Evolutionary conservation across 805 yeast genomes (phyloP), one percentile per base, ranked within the genome.

Genomic region (Saccharomycopsis synnaedendra): DNA sequence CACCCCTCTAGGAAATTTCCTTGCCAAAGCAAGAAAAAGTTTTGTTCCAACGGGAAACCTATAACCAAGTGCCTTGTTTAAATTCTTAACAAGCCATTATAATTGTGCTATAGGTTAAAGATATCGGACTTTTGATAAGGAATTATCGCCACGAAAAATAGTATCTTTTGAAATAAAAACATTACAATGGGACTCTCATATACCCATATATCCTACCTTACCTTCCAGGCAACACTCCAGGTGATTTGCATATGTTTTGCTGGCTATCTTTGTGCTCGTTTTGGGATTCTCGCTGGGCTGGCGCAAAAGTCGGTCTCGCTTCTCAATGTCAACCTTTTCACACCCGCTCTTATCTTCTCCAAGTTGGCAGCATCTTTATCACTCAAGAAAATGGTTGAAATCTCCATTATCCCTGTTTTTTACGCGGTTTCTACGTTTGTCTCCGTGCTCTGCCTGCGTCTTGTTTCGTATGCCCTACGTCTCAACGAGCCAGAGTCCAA

Each of bases 261-360:
- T 10, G 98, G 98, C 9, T 89, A 80, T 60, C 69, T 85, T 66
- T 86, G 94, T 35, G 93, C 96, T 5, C 74, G 76, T 53, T 60
- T 76, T 7, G 88, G 90, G 1, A 64, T 85, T 39, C 71, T 93
- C 41, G 76, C 75, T 46, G 75, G 83, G 48, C 66, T 71, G 39
- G 86, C 83, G n/a, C 95, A 88, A 57, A 86, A 85, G 60, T 72
- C 76, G 40, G 72, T 90, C 27, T 80, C 93, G 4, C 68, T 73
- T 49, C 70, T 90, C 46, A 90, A 90, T 60, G 97, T 93, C 36
- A 90, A 86, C 64, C 67, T 90, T 45, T 90, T 93, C 69, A 93
- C 97, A 27, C 97, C 98, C 5, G 89, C 96, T 56, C 76, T 90
- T 70, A 88, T 90, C 57, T 93, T 90, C 64, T 75, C 86, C 55